Conservation (phyloP, 805 yeast genomes). For the Barnettozyma californica region DNA sequence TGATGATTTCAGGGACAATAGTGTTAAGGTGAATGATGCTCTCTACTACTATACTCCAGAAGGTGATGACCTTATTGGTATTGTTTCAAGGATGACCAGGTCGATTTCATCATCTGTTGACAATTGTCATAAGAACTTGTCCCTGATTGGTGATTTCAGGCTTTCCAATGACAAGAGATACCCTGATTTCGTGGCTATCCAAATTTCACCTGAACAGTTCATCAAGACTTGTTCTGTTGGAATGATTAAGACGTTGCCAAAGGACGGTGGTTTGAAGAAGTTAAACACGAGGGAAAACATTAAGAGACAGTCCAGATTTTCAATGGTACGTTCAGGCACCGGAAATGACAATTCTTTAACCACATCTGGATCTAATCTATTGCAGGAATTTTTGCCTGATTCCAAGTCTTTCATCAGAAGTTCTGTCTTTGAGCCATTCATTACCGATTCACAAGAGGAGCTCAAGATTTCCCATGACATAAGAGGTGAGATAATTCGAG, state of each 20-base stretch:
- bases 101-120: constrained; percentile 44
- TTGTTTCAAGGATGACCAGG: constrained; percentile 55
- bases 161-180: constrained; percentile 55
- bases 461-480: constrained; percentile 14
- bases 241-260: constrained; percentile 38
- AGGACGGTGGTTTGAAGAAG: constrained; percentile 22
- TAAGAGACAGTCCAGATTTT: constrained; percentile 30
- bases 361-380: constrained; percentile 27
- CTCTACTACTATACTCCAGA: constrained; percentile 56
- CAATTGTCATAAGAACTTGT: constrained; percentile 46
- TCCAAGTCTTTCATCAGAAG: constrained; percentile 31
- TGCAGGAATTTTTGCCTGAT: constrained; percentile 32
- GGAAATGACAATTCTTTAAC: constrained; percentile 18
- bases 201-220: constrained; percentile 55
- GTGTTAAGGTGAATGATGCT: constrained; percentile 17
- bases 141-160: constrained; percentile 61
- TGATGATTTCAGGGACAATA: constrained; percentile 26
- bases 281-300: constrained; percentile 16
- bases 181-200: constrained; percentile 56
- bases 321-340: constrained; percentile 30
- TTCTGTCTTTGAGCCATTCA: constrained; percentile 33
- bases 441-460: constrained; percentile 24
- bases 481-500: constrained; percentile 45
- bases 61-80: constrained; percentile 58
- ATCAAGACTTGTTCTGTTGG: constrained; percentile 58